Conservation (phyloP, 2,329 filamentous ascomycete genomes). For the Nannizziopsis barbatae region DNA sequence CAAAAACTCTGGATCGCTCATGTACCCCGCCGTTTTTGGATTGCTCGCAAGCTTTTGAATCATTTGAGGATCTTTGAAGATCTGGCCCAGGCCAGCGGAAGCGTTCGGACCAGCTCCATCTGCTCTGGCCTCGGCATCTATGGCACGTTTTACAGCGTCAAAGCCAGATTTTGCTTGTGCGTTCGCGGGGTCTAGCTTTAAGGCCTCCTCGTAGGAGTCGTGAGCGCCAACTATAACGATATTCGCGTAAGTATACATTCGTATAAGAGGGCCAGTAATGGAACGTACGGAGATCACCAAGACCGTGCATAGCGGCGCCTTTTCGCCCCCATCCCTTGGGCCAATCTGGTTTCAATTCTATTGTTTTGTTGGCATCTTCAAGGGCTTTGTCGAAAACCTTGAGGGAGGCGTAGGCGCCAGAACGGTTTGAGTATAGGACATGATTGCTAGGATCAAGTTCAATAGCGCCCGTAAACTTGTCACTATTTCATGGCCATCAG, state of each 20-base stretch:
- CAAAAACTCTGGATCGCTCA: conserved; percentile 83
- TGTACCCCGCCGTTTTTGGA: conserved; percentile 76
- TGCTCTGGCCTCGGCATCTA: conserved; percentile 62
- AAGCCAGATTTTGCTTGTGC: conserved; percentile 85
- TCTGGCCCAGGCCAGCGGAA: conserved; percentile 65
- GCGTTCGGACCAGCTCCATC: conserved; percentile 55
- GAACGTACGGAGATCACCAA: conserved; percentile 61
- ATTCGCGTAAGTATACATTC: too few species aligned
- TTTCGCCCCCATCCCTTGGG: conserved; percentile 92
- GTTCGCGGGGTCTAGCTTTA: conserved; percentile 85
- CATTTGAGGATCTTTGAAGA: conserved; percentile 90
- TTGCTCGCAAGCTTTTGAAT: conserved; percentile 84
- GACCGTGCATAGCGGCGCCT: conserved; percentile 78
- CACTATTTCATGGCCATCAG: conserved; percentile 42
- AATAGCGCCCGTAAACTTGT: conserved; percentile 91
- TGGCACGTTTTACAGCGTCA: conserved; percentile 73
- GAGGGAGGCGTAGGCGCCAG: conserved; percentile 75
- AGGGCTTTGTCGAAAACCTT: conserved; percentile 77
- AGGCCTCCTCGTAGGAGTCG: conserved; percentile 86
- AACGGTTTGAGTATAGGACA: conserved; percentile 96
- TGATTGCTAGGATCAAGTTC: conserved; percentile 79
- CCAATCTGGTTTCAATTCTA: conserved; percentile 94
- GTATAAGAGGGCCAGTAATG: too few species aligned
- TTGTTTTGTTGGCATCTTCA: conserved; percentile 84
- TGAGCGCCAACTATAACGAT: conserved; percentile 54